A percentile compares a stretch with the other conserved stretches of the same genome.
Evolutionary conservation across 2,329 filamentous ascomycete genomes (phyloP).

Genomic region (Microdochium nivale): DNA sequence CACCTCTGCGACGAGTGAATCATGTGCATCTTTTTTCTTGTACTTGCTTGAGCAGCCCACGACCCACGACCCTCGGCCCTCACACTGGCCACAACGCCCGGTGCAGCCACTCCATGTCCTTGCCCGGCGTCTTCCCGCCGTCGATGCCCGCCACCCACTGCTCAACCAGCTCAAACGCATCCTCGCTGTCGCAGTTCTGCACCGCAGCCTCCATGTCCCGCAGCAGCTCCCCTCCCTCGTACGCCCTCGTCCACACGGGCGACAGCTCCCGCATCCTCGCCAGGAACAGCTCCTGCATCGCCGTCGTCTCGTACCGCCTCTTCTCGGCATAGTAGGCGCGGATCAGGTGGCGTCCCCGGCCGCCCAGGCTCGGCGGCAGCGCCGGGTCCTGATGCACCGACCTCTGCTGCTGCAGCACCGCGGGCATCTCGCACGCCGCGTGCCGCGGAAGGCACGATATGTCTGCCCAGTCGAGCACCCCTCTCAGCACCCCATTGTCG

Average conservation of each 20-base stretch:
- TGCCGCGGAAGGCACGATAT: conserved; percentile 20
- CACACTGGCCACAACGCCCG: not conserved
- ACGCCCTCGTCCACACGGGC: conserved; percentile 12
- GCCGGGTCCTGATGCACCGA: not conserved
- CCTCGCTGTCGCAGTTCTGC: conserved; percentile 18
- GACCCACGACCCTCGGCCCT: not conserved
- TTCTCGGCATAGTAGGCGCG: conserved; percentile 8
- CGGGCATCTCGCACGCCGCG: conserved; percentile 19
- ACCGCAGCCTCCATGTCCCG: conserved; percentile 21
- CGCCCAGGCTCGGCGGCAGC: not conserved
- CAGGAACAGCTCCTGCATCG: conserved; percentile 14
- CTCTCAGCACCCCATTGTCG: conserved; percentile 16
- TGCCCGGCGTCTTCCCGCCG: not conserved
- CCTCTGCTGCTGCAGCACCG: conserved; percentile 16
- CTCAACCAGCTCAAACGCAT: conserved; percentile 10
- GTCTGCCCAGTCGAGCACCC: conserved; percentile 24
- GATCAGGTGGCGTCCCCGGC: not conserved
- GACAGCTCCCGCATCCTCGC: conserved; percentile 11
- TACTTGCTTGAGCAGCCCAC: too few species aligned
- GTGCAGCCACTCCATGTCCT: not conserved
- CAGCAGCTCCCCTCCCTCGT: conserved; percentile 1
- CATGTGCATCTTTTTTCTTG: too few species aligned
- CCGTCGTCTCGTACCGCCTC: conserved; percentile 14
- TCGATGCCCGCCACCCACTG: conserved; percentile 14
- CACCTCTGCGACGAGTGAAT: too few species aligned